Percentiles rank a stretch among this genome's conserved stretches.
phyloP scores from a whole-genome alignment of 2,329 filamentous ascomycete genomes.

The Cladophialophora bantiana region DNA sequence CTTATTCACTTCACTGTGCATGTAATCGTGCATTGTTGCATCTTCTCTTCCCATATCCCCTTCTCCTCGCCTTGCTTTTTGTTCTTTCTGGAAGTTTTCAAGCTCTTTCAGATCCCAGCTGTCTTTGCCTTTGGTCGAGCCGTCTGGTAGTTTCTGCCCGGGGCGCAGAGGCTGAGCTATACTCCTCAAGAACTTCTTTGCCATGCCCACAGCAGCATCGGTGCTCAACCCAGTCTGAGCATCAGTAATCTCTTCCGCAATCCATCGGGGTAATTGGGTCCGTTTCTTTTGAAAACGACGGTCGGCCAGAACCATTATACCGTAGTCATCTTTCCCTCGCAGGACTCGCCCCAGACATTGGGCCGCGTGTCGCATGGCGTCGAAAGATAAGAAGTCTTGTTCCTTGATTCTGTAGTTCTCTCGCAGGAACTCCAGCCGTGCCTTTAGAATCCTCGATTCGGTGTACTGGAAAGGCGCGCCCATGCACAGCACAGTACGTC shows the following conservation, averaged over 20 bases:
- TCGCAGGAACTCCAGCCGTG: conserved; percentile 90
- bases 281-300: conserved; percentile 92
- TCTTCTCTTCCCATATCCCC: conserved; percentile 46
- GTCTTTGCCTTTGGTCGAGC: conserved; percentile 69
- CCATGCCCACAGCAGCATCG: conserved; percentile 89
- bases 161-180: conserved; percentile 91
- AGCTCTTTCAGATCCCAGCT: conserved; percentile 88
- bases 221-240: conserved; percentile 89
- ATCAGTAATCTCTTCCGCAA: conserved; percentile 83
- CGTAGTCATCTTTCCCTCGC: conserved; percentile 96
- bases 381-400: conserved; percentile 97
- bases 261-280: conserved; percentile 93
- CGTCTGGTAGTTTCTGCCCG: conserved; percentile 72
- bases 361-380: conserved; percentile 98
- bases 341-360: conserved; percentile 95
- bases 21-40: conserved; percentile 38
- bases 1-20: conserved; percentile 42
- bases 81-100: conserved; percentile 70
- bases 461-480: conserved; percentile 99
- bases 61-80: conserved; percentile 66
- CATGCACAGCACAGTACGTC: conserved; percentile 92
- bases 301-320: conserved; percentile 98
- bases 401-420: conserved; percentile 97
- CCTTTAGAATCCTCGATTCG: conserved; percentile 94
- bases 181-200: conserved; percentile 84